Evolutionary conservation across 306 rosid genomes (phyloP), one percentile per base, ranked within the genome.

Genomic region (Geum urbanum): DNA sequence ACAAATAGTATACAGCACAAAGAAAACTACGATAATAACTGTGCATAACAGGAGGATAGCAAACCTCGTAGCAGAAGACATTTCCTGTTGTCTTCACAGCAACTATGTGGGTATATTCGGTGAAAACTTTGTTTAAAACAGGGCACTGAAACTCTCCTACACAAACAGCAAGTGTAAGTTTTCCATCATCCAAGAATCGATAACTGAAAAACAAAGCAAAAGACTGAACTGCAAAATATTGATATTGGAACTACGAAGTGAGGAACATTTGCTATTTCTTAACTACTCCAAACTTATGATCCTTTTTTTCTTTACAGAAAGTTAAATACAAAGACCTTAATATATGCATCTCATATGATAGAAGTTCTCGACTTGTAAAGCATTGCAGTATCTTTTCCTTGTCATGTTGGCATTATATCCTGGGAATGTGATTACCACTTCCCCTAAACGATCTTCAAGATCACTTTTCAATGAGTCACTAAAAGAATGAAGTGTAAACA

Each of bases 71-170:
- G 87, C 91, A 91, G 74, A 89, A 95, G 68, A 95, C 97, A 56
- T 95, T 95, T 86, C 99, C 99, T 19, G 99, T 87, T 54, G 96
- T 91, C 86, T 95, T 91, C 81, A 95, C 89, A 4, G 96, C 96
- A 74, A 89, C 92, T 70, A 91, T 89, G 85, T 91, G 96, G 7
- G 96, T 94, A 83, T 87, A 94, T 77, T 94, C 99, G 4, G 97
- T 89, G 86, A 94, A 94, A 67, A 94, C 99, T 82, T 91, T 94
- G 86, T 89, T 91, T 71, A 91, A 84, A 70, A 94, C 99, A 40
- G 97, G 99, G 78, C 96, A 91, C 5, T 94, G 97, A 75, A 75
- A 94, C 82, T 94, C 99, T 50, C 97, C 99, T 94, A 70, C 82
- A 83, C 72, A 69, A 66, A 32, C 53, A 71, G 67, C 24, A 52